A percentile compares a stretch with the other conserved stretches of the same genome.
These are phyloP conservation scores for Saturnispora kantuleensis DNA, from an alignment of 805 yeast species.

Conservation along the genomic window DNA sequence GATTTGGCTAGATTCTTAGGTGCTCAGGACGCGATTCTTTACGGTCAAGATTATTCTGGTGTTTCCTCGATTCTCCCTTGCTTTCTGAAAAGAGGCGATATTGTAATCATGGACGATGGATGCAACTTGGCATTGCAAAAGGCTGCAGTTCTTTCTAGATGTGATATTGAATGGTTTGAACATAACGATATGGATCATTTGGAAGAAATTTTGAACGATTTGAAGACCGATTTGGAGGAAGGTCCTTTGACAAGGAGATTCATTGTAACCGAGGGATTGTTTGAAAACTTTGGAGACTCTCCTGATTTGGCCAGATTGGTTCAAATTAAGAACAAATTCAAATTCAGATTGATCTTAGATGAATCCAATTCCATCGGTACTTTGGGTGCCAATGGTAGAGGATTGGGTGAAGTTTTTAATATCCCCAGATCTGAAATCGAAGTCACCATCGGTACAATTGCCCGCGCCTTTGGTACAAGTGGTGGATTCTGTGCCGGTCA, in stretches of 20 bases:
- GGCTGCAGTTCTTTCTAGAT: slow-evolving; percentile 78
- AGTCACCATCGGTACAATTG: slow-evolving; percentile 80
- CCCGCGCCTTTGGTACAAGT: slow-evolving; percentile 68
- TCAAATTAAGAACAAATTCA: slow-evolving; percentile 68
- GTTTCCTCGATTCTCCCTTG: slow-evolving; percentile 86
- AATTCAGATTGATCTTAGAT: slow-evolving; percentile 79
- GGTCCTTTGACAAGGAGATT: slow-evolving; percentile 85
- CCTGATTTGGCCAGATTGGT: slow-evolving; percentile 50
- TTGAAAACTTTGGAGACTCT: slow-evolving; percentile 35
- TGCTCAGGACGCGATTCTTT: slow-evolving; percentile 68
- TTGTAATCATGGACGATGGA: slow-evolving; percentile 77
- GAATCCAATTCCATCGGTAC: slow-evolving; percentile 84
- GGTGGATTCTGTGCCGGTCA: slow-evolving; percentile 95
- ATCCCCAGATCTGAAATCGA: slow-evolving; percentile 67
- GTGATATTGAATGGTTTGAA: slow-evolving; percentile 71
- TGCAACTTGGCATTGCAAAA: slow-evolving; percentile 73
- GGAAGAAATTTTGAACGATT: slow-evolving; percentile 53
- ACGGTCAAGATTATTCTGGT: slow-evolving; percentile 88
- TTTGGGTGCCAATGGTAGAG: slow-evolving; percentile 77
- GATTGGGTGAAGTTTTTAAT: slow-evolving; percentile 64
- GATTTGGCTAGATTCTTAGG: slow-evolving; percentile 68
- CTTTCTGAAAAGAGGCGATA: slow-evolving; percentile 90
- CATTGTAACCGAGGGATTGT: slow-evolving; percentile 76
- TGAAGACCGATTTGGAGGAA: slow-evolving; percentile 48
- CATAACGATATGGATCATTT: slow-evolving; percentile 85